Base-by-base conservation (phyloP, 2,329 filamentous ascomycete species). In the Geosmithia flava region DNA sequence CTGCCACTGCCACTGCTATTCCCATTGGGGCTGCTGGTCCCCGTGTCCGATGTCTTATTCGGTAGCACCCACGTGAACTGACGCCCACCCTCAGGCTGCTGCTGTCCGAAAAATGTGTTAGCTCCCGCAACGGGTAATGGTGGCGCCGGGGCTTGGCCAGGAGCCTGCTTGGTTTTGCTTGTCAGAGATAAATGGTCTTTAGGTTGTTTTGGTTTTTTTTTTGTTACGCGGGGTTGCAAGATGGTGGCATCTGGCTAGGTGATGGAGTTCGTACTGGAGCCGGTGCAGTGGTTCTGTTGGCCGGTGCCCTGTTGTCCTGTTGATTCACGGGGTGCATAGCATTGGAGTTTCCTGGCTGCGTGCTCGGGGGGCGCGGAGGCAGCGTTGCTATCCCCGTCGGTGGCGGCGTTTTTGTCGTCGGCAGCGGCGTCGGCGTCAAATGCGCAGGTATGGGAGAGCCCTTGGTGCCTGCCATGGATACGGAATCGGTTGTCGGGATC, bases 61-160 rank as follows among this genome's bases (percentile, higher is more conserved):
- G n/a, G n/a, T n/a, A n/a, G n/a, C n/a, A n/a, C n/a, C n/a, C n/a
- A n/a, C 8, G 23, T 27, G 23, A 27, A 8, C 23, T 27, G 23
- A 8, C 8, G 23, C 23, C 23, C 23, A 27, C 23, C 23, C 8
- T 8, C 23, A 27, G 4, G 23, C 8, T 27, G 23, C 4, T 27
- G 23, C 23, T 52, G 42, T 42, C 60, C 60, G 51, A 70, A 66
- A 48, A 58, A 67, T 2, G 65, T 68, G 45, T 67, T 62, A 17
- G 65, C 54, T 40, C 65, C 60, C 11, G 55, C 52, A 27, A 68
- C 59, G 3, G 66, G 65, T 49, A 62, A 52, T 8, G 62, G 63
- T 1, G 51, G 51, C 11, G 7, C 27, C 15, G 33, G 33, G 15
- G 11, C 33, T 13, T 13, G 33, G 33, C 15, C 11, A 37, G 33